Evolutionary conservation across 1,284 basidiomycete genomes (phyloP).

Genomic region (Microbotryum violaceum): DNA sequence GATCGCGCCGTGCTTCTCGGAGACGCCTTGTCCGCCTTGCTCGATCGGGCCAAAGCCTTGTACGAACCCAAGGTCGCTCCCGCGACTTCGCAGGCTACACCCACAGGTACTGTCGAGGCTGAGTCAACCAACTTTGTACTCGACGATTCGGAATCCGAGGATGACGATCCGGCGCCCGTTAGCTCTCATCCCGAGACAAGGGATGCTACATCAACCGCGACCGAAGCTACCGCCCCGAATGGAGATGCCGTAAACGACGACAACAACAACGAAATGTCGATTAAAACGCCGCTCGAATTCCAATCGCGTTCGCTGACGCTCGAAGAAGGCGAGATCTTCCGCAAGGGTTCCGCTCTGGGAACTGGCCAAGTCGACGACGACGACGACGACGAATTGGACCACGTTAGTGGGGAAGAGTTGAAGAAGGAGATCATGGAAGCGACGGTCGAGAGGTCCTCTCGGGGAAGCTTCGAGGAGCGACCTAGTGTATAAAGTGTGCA

Average conservation of each 20-base stretch:
- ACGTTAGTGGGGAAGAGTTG: conserved; percentile 52
- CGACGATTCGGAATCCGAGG: conserved; percentile 59
- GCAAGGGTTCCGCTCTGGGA: conserved; percentile 65
- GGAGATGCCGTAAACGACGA: neutral
- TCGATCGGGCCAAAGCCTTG: conserved; percentile 21
- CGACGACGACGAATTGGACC: conserved; percentile 52
- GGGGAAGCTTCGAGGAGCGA: conserved; percentile 14
- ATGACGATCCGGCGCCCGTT: conserved; percentile 42
- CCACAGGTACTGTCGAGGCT: neutral
- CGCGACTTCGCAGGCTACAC: neutral
- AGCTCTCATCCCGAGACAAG: neutral
- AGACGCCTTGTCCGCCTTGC: conserved; percentile 15
- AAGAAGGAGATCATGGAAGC: conserved; percentile 58
- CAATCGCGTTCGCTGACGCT: conserved; percentile 32
- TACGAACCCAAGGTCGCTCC: conserved; percentile 8
- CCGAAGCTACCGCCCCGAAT: neutral
- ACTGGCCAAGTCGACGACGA: conserved; percentile 57
- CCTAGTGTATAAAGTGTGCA: too few species aligned
- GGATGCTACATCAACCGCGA: neutral
- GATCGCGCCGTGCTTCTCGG: conserved; percentile 23
- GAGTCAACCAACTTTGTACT: conserved; percentile 33
- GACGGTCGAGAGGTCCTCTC: conserved; percentile 1
- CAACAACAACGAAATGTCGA: neutral
- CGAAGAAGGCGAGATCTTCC: conserved; percentile 66
- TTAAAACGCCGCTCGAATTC: conserved; percentile 31